Evolutionary conservation across 176 grass and related monocot genomes (phyloP).

Genomic region (Carex myosuroides): DNA sequence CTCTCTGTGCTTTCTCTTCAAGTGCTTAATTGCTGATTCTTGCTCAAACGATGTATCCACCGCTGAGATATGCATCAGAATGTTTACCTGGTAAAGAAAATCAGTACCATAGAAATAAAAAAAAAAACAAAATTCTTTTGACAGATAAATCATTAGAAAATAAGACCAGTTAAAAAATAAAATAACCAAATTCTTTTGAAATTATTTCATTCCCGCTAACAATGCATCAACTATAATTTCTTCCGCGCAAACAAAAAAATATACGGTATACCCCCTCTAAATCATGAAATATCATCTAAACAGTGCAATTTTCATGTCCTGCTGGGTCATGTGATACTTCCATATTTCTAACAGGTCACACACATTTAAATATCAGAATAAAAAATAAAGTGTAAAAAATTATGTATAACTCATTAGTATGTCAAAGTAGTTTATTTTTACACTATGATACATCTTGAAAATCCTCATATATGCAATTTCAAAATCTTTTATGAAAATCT

Average conservation of each 20-base stretch:
- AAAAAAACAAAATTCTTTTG: not conserved
- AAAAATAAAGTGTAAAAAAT: too few species aligned
- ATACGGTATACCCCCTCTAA: not conserved
- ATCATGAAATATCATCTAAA: not conserved
- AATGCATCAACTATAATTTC: not conserved
- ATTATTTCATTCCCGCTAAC: not conserved
- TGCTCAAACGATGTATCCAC: not conserved
- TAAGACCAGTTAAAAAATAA: not conserved
- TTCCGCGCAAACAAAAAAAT: not conserved
- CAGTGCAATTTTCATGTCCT: not conserved
- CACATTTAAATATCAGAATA: too few species aligned
- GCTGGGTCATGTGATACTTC: not conserved
- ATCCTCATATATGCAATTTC: too few species aligned
- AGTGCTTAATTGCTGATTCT: slow-evolving; percentile 24
- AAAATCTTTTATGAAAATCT: too few species aligned
- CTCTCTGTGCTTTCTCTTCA: slow-evolving; percentile 30
- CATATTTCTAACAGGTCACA: not conserved
- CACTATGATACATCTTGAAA: too few species aligned
- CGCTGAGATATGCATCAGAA: slow-evolving; percentile 56
- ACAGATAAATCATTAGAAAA: not conserved
- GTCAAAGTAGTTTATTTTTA: too few species aligned
- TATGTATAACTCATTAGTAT: too few species aligned
- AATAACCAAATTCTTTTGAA: not conserved
- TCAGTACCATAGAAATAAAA: not conserved
- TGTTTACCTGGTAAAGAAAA: slow-evolving; percentile 55